phyloP scores from a whole-genome alignment of 371 early-diverging fungal genomes.

The Polyrhizophydium stewartii region DNA sequence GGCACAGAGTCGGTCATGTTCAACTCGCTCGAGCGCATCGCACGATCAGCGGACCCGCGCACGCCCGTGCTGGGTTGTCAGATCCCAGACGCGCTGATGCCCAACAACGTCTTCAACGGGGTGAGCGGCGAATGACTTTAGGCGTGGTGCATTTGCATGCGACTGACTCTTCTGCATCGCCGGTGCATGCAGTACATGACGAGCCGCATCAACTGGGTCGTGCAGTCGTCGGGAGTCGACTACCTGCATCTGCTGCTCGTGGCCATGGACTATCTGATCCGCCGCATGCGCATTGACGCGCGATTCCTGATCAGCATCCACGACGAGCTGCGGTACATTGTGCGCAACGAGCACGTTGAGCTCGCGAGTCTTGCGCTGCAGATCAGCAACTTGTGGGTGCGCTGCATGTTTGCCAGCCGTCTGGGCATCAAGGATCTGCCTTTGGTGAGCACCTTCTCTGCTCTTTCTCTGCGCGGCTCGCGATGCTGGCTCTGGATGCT shows the following conservation, averaged over 20 bases:
- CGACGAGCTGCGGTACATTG: constrained; percentile 92
- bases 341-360: constrained; percentile 68
- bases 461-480: background rate
- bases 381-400: constrained; percentile 90
- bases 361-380: constrained; percentile 86
- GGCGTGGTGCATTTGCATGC: too few species aligned
- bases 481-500: background rate
- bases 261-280: constrained; percentile 81
- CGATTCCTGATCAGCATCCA: constrained; percentile 93
- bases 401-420: constrained; percentile 81
- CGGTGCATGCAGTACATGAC: constrained; percentile 62
- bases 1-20: constrained; percentile 96
- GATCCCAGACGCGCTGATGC: constrained; percentile 81
- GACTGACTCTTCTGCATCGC: too few species aligned
- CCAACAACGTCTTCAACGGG: constrained; percentile 56
- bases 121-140: too few species aligned
- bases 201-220: constrained; percentile 94
- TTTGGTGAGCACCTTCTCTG: constrained; percentile 48
- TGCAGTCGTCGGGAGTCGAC: constrained; percentile 98
- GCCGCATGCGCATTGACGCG: constrained; percentile 70
- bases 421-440: constrained; percentile 88
- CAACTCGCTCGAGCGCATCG: constrained; percentile 85
- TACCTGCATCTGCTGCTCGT: constrained; percentile 93
- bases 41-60: constrained; percentile 64
- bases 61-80: constrained; percentile 88